Conservation (phyloP, 164 flowering plant genomes). For the Sextonia rubra region DNA sequence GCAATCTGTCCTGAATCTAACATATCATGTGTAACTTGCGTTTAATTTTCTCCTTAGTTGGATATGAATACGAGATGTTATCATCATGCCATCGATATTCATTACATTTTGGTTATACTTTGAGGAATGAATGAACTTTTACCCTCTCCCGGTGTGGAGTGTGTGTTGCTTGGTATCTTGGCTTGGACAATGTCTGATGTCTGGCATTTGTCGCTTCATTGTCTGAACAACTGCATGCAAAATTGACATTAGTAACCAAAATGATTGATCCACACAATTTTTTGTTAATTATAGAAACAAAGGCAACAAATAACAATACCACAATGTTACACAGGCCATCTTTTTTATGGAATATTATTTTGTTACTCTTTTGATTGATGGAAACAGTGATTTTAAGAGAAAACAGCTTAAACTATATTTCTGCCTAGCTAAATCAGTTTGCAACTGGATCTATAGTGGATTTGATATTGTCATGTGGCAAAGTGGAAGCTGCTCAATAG, state of each 20-base stretch:
- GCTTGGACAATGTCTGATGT: background rate
- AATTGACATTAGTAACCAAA: too few relatives aligned
- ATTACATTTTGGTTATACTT: too few relatives aligned
- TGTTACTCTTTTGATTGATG: background rate
- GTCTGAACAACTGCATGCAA: background rate
- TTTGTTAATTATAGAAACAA: too few relatives aligned
- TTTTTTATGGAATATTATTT: too few relatives aligned
- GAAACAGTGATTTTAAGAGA: background rate
- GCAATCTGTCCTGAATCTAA: background rate
- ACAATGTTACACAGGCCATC: background rate
- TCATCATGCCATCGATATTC: background rate
- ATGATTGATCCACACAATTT: background rate
- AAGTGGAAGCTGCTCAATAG: too few relatives aligned
- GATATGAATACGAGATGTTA: background rate
- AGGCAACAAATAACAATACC: background rate
- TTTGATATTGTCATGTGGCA: too few relatives aligned
- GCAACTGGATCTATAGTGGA: too few relatives aligned
- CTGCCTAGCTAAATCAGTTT: background rate
- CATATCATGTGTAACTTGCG: background rate
- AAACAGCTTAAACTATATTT: background rate
- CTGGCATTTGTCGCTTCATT: background rate
- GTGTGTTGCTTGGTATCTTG: background rate
- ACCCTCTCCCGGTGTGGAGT: background rate
- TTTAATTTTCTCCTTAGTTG: background rate
- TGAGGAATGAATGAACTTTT: too few relatives aligned